Evolutionary conservation across 1,139 yeast species (phyloP).

Genomic region (Spathaspora sp.): DNA sequence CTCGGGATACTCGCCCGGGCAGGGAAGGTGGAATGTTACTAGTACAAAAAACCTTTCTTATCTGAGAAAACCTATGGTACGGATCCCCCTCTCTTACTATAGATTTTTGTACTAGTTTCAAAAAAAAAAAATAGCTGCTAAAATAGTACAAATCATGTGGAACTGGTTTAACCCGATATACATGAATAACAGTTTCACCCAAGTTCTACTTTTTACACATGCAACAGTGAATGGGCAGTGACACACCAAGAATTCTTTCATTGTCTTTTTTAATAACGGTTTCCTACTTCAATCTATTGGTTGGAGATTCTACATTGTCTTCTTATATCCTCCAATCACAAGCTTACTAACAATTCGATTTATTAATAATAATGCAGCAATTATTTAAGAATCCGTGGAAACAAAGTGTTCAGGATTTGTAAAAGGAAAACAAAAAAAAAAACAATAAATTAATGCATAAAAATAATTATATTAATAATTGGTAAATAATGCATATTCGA

Average conservation of each 20-base stretch:
- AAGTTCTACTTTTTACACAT: no score
- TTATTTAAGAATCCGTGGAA: neutral
- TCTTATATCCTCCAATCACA: neutral
- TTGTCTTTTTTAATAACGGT: neutral
- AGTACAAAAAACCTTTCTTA: neutral
- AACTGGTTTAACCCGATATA: neutral
- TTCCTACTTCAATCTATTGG: neutral
- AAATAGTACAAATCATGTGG: neutral
- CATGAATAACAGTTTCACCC: neutral
- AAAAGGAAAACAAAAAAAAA: no score
- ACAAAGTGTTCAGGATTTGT: neutral
- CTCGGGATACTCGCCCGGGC: neutral
- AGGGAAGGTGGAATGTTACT: no score
- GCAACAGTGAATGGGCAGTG: neutral
- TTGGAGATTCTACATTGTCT: neutral
- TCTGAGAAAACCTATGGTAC: neutral
- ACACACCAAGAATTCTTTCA: no score
- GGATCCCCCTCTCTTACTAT: neutral
- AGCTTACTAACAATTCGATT: neutral
- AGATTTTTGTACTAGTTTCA: neutral
- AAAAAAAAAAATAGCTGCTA: constrained; percentile 1
- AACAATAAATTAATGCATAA: neutral
- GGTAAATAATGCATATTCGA: neutral
- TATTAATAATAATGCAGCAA: neutral
- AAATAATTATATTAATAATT: neutral